phyloP scores from a whole-genome alignment of 768 basidiomycete genomes.

The Lactarius akahatsu region DNA sequence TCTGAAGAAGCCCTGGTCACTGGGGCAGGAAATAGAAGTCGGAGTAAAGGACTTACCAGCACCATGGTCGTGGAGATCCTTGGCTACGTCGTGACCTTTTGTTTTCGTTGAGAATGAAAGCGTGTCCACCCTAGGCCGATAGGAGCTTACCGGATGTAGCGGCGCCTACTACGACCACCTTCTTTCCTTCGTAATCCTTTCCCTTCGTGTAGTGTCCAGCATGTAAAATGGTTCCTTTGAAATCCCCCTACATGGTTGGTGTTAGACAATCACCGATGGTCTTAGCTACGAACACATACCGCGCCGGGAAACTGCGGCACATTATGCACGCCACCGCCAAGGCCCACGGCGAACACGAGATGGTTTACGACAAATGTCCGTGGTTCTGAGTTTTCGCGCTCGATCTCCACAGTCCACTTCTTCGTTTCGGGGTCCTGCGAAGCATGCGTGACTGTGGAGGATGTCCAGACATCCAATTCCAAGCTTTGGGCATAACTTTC shows the following conservation, averaged over 20 bases:
- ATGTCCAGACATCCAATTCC: slow-evolving; percentile 68
- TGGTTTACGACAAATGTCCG: slow-evolving; percentile 31
- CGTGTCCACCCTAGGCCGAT: background rate
- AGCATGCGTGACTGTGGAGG: slow-evolving; percentile 28
- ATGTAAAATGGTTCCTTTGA: slow-evolving; percentile 36
- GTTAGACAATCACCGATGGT: background rate
- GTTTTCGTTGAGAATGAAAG: background rate
- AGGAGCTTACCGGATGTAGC: slow-evolving; percentile 32
- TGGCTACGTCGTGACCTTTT: slow-evolving; percentile 37
- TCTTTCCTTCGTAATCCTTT: slow-evolving; percentile 39
- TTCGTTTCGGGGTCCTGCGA: slow-evolving; percentile 28
- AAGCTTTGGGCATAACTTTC: slow-evolving; percentile 59
- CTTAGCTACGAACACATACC: background rate
- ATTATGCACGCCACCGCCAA: slow-evolving; percentile 37
- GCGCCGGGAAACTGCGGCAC: slow-evolving; percentile 33
- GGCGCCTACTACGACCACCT: slow-evolving; percentile 43
- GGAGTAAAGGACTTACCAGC: slow-evolving; percentile 24
- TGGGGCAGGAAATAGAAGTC: background rate
- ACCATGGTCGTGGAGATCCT: slow-evolving; percentile 35
- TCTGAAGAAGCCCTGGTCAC: slow-evolving; percentile 21
- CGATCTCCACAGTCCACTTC: slow-evolving; percentile 28
- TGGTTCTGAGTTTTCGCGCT: slow-evolving; percentile 17
- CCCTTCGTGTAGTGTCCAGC: slow-evolving; percentile 36
- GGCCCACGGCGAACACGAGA: slow-evolving; percentile 37
- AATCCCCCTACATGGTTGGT: slow-evolving; percentile 33